Conservation (phyloP, 164 flowering plant species). For the Akebia trifoliata region DNA sequence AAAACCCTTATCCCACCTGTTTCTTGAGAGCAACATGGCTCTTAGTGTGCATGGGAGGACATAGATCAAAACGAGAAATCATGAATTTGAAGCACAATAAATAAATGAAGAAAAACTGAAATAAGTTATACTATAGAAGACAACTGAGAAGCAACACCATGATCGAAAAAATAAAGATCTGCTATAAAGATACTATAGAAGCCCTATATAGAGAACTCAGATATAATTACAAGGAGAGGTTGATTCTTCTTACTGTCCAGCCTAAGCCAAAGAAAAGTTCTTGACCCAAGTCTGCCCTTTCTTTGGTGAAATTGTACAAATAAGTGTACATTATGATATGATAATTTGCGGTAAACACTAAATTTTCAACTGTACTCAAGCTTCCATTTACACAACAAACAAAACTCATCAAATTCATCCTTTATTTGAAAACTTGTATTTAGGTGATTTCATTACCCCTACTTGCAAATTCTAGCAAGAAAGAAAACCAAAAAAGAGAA, state of each 20-base stretch:
- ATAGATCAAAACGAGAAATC: conserved; percentile 40
- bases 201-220: not conserved
- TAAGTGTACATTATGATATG: conserved; percentile 61
- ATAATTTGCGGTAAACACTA: conserved; percentile 61
- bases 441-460: too few relatives aligned
- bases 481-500: not conserved
- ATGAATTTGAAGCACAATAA: conserved; percentile 6
- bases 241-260: conserved; percentile 42
- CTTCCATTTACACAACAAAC: conserved; percentile 39
- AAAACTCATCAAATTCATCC: too few relatives aligned
- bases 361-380: conserved; percentile 53
- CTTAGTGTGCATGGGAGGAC: conserved; percentile 65
- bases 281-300: conserved; percentile 28
- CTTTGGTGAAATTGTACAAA: conserved; percentile 42
- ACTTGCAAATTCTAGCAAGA: too few relatives aligned
- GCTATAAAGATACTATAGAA: conserved; percentile 21
- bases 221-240: not conserved
- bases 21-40: conserved; percentile 49
- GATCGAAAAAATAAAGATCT: conserved; percentile 54
- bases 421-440: too few relatives aligned
- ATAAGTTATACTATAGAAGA: conserved; percentile 36
- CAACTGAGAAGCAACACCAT: conserved; percentile 55
- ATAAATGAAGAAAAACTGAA: too few relatives aligned
- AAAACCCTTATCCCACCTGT: conserved; percentile 27
- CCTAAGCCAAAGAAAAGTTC: conserved; percentile 53